Base-by-base conservation (phyloP, 2,329 filamentous ascomycete species). In the Orbilia blumenaviensis region DNA sequence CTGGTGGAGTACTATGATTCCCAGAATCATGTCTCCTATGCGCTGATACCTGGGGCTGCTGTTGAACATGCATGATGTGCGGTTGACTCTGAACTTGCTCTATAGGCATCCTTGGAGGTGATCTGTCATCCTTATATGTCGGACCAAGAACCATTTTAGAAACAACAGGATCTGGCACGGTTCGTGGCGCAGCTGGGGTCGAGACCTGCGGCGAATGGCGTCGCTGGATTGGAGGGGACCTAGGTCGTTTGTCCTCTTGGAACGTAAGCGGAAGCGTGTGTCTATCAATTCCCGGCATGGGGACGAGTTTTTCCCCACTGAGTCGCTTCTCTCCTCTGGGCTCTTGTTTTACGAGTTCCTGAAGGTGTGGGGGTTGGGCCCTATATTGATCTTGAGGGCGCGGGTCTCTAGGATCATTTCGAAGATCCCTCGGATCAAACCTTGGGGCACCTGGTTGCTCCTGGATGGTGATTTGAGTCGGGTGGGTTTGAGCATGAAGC, bases 21-120 rank as follows among this genome's bases (percentile, higher is more conserved):
- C 38, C 34, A n/a, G 78, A 76, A 32, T 76, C 68, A 12, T 76
- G 77, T 12, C 54, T 42, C 66, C 78, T 71, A 46, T 75, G 73
- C 18, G 64, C 58, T 21, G 68, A 2, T 25, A 56, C n/a, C 12
- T 72, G 60, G 12, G 75, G 62, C 29, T 62, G 73, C 46, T 74
- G 68, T 36, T 74, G 68, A 7, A 63, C 41, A n/a, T 68, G 63
- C 29, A 77, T 66, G 10, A 74, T 41, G 34, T 69, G 62, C 9
- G 60, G 44, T 21, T 41, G 44, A 18, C 21, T 23, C 14, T 74
- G 72, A 14, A 29, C 25, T 44, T 72, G 71, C 29, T 78, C 67
- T 9, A 73, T 60, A 21, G 61, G 44, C 27, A 72, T 71, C 34
- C 73, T 68, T n/a, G 54, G 48, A 61, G 64, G 77, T 10, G 71